A percentile compares a stretch with the other conserved stretches of the same genome.
phyloP scores from a whole-genome alignment of 2,329 filamentous ascomycete genomes.

The Sordariomycetes sp. region DNA sequence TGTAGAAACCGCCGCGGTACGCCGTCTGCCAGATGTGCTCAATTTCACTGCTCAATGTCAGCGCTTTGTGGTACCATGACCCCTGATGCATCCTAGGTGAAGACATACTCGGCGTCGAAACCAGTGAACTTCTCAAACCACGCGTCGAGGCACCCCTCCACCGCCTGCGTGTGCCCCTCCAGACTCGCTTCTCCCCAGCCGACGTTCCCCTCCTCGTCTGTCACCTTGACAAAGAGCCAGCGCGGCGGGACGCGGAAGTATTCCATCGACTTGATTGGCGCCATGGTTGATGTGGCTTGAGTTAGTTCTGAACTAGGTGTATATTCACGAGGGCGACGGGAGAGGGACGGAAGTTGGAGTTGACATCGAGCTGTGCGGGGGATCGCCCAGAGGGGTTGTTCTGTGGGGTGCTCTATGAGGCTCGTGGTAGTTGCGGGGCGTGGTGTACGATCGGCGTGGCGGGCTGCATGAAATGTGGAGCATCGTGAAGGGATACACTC shows the following conservation, averaged over 20 bases:
- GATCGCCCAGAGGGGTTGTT: too few species aligned
- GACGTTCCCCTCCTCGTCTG: conserved; percentile 46
- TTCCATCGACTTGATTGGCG: conserved; percentile 51
- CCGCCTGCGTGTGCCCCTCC: conserved; percentile 60
- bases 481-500: too few species aligned
- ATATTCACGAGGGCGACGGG: not conserved
- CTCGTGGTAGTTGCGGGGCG: too few species aligned
- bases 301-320: not conserved
- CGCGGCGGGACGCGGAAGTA: conserved; percentile 64
- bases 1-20: conserved; percentile 61
- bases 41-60: conserved; percentile 43
- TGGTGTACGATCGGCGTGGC: too few species aligned
- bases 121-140: conserved; percentile 49
- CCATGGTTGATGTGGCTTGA: conserved; percentile 27
- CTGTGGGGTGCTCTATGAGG: too few species aligned
- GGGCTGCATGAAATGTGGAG: too few species aligned
- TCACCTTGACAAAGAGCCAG: conserved; percentile 69
- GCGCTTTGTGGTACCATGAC: not conserved
- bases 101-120: conserved; percentile 53
- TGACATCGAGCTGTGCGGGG: not conserved
- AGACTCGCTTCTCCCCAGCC: conserved; percentile 68
- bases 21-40: conserved; percentile 69
- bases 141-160: conserved; percentile 61
- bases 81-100: too few species aligned
- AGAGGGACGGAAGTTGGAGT: not conserved